Conservation (phyloP, 768 basidiomycete genomes). For the Chlorophyllum brunneum region DNA sequence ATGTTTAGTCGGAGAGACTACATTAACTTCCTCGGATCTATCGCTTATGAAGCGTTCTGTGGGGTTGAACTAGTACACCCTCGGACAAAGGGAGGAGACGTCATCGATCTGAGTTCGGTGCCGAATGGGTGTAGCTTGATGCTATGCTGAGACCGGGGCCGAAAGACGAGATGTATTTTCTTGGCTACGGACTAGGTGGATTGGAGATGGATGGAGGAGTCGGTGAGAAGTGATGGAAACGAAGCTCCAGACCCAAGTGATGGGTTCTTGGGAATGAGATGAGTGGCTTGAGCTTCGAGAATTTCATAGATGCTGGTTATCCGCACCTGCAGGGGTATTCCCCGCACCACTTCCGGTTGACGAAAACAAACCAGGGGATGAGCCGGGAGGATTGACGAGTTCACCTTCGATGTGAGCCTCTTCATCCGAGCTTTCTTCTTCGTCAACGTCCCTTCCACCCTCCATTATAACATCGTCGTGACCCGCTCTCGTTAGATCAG, state of each 20-base stretch:
- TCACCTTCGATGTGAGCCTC: constrained; percentile 27
- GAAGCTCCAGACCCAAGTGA: too few species aligned
- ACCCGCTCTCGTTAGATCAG: constrained; percentile 5
- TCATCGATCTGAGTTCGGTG: neutral
- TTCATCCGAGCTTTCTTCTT: constrained; percentile 23
- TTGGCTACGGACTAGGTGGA: too few species aligned
- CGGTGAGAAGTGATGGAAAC: too few species aligned
- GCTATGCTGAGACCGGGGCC: too few species aligned
- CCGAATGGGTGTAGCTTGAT: neutral
- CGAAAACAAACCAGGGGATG: constrained; percentile 10
- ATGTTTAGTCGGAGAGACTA: neutral
- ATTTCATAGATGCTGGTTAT: neutral
- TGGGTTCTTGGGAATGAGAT: too few species aligned
- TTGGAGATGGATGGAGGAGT: too few species aligned
- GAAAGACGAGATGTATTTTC: too few species aligned
- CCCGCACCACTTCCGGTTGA: constrained; percentile 3
- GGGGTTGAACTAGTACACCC: too few species aligned
- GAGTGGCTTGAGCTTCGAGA: too few species aligned
- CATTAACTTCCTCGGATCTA: constrained; percentile 2
- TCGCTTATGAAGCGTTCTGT: neutral
- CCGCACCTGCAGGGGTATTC: neutral
- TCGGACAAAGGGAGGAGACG: too few species aligned
- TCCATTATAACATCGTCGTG: constrained; percentile 26
- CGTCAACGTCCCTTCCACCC: constrained; percentile 23
- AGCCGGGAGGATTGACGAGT: neutral